Base-by-base conservation (phyloP, 2,329 filamentous ascomycete species). In the Neonectria sp. region DNA sequence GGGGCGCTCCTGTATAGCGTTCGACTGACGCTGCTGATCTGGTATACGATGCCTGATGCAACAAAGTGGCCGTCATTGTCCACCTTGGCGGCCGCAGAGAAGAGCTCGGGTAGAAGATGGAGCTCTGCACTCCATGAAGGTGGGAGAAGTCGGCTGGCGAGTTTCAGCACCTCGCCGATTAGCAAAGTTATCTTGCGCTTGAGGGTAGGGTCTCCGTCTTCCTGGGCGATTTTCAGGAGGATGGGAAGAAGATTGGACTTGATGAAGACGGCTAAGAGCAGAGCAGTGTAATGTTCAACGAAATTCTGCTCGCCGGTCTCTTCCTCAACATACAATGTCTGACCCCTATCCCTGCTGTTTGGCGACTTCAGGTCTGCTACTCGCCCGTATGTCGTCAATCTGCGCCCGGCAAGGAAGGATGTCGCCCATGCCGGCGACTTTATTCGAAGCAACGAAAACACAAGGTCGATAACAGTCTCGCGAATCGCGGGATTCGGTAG, bases 21-120 rank as follows among this genome's bases (percentile, higher is more conserved):
- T 69, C 94, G 90, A 79, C 95, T 99, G 72, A 99, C 95, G 78
- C 95, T 98, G 82, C 97, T 97, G 60, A 99, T 97, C 78, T 98
- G 96, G 76, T 98, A 99, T 13, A 99, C 94, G 21, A 97, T 97
- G 8, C 94, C 92, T 8, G 94, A 95, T 7, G 95, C 94, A 63
- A 93, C 86, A 73, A 95, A 95, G 61, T 94, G 91, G 27, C 90
- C 88, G 33, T 95, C 90, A 24, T 90, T 86, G 25, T 89, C 85
- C 73, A 95, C 94, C 37, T 90, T 88, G 2, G 93, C 88, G 5
- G 95, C 94, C 0, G 91, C 90, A 7, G 91, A 87, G 75, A 99
- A 92, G 1, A 98, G 86, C 68, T 95, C 92, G 1, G 96, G 96
- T 21, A 99, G 88, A 6, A 97, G 88, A 77, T 99, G 96, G 27